phyloP scores from a whole-genome alignment of 257 asterid genomes.

The Solanum tarijense region DNA sequence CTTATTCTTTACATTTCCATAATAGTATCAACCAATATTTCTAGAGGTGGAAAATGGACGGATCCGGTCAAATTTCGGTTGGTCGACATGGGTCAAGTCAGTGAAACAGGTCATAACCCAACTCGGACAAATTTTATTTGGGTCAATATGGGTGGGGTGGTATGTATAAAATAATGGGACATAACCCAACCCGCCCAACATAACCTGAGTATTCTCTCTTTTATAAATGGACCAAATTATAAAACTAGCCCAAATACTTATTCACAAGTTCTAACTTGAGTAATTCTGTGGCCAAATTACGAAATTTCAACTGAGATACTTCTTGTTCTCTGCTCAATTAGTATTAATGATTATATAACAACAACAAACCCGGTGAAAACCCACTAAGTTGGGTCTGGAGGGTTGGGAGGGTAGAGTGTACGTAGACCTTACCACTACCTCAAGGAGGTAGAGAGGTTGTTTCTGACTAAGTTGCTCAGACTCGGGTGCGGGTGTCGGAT shows the following conservation, averaged over 20 bases:
- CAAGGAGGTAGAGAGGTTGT: neutral
- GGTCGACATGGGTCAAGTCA: neutral
- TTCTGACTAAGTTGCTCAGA: too few relatives aligned
- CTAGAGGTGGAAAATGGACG: neutral
- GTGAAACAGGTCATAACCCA: neutral
- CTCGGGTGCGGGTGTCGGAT: too few relatives aligned
- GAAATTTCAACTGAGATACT: neutral
- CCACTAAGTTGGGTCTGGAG: neutral
- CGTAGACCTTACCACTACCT: neutral
- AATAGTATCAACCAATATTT: neutral
- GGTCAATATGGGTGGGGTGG: neutral
- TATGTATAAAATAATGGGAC: neutral
- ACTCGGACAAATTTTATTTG: neutral
- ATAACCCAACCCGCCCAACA: neutral
- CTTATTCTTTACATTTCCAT: neutral
- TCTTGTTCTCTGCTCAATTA: neutral
- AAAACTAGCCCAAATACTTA: neutral
- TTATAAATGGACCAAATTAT: neutral
- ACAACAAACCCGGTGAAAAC: neutral
- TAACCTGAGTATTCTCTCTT: neutral
- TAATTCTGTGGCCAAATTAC: neutral
- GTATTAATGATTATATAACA: neutral
- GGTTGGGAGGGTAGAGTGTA: neutral
- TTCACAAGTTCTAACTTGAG: neutral
- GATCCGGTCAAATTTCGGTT: neutral